Conservation (phyloP, 805 yeast genomes). For the Myxozyma udenii region DNA sequence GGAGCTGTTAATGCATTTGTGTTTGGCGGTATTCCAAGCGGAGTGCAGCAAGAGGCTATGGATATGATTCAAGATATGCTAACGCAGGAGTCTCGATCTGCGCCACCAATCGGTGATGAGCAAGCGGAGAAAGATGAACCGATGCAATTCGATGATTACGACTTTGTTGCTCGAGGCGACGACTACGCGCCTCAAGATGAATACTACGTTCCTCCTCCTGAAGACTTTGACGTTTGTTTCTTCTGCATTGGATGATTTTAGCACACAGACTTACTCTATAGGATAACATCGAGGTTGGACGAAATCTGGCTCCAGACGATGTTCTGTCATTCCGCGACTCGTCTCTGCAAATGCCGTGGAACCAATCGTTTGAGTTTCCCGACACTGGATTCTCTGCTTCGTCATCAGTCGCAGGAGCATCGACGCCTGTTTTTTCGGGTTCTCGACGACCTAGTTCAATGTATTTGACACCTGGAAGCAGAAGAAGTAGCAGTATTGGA, state of each 20-base stretch:
- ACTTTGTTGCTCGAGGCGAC: background rate
- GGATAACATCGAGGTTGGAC: constrained; percentile 11
- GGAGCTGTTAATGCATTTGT: background rate
- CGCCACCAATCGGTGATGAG: no score
- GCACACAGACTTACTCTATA: background rate
- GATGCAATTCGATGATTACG: background rate
- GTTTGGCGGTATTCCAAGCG: background rate
- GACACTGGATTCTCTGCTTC: background rate
- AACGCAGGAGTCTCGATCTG: no score
- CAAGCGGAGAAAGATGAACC: background rate
- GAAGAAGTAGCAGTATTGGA: background rate
- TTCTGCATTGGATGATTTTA: background rate
- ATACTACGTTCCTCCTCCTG: background rate
- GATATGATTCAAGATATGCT: no score
- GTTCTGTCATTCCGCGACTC: constrained; percentile 1
- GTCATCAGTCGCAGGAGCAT: background rate
- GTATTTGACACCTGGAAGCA: background rate
- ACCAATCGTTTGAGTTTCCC: background rate
- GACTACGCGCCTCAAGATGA: no score
- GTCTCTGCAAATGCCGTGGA: constrained; percentile 10
- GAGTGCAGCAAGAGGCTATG: no score
- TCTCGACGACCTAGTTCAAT: background rate
- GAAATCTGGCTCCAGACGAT: constrained; percentile 5
- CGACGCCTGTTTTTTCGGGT: background rate
- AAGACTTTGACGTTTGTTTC: background rate